Conservation (phyloP, 1,284 basidiomycete species). For the Hemileia vastatrix region DNA sequence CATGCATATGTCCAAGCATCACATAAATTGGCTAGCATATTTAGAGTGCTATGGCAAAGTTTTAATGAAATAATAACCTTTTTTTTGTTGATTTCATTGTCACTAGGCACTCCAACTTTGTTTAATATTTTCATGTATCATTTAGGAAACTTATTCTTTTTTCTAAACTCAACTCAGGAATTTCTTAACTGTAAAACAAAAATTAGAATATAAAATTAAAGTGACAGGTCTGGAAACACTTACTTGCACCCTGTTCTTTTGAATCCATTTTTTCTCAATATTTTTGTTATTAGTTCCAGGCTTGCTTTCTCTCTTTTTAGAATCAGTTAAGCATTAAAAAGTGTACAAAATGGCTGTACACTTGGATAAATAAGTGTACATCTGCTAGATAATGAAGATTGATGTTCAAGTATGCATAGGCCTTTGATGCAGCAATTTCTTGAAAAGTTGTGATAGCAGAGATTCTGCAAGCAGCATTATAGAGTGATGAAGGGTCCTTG, state of each 20-base stretch:
- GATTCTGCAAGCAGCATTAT: neutral
- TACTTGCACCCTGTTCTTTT: conserved; percentile 5
- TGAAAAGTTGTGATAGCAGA: neutral
- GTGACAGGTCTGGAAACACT: neutral
- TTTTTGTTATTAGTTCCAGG: neutral
- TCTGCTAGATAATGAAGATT: neutral
- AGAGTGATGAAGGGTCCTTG: neutral
- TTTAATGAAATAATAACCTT: neutral
- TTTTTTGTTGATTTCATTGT: too few relatives aligned
- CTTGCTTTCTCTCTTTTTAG: neutral
- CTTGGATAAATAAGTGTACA: neutral
- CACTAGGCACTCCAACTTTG: neutral
- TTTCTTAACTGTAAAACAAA: conserved; percentile 5
- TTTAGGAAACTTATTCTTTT: conserved; percentile 5
- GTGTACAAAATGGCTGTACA: conserved; percentile 14
- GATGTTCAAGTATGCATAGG: conserved; percentile 13
- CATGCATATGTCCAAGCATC: neutral
- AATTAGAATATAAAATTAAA: too few relatives aligned
- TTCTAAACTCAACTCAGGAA: neutral
- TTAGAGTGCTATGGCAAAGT: neutral
- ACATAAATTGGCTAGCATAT: neutral
- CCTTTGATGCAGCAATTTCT: neutral
- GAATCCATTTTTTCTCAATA: neutral
- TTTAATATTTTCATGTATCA: conserved; percentile 1
- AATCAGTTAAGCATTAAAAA: neutral